Base-by-base conservation (phyloP, 1,284 basidiomycete genomes). In the Trichosporon sp. region DNA sequence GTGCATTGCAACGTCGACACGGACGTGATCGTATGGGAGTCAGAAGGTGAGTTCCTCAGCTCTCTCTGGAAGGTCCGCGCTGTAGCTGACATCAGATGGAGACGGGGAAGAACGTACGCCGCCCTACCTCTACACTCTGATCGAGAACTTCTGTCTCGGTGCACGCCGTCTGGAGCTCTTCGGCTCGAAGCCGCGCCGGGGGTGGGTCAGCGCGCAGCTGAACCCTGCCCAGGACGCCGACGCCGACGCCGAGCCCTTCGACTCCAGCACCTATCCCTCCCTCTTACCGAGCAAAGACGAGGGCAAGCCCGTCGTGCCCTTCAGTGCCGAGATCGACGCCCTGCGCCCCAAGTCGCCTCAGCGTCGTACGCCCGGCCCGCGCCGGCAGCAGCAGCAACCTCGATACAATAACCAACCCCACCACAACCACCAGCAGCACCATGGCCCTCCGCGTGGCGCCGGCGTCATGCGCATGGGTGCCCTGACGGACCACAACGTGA, bases 1-100 rank as follows among this genome's bases (percentile, higher is more conserved):
- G 96, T 98, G 0, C 96, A 99, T 83, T 98, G 96, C 83, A 99
- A 99, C 83, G 91, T 99, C 74, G 95, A 98, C 82, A 98, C 96
- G 37, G 96, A 99, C 83, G 93, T 98, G 4, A 91, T 98, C 74
- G 90, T 99, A 16, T 98, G 95, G 94, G 90, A 67, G 63, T 83
- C 87, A 0, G 77, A 76, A 4, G 83, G 83, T 84, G 74, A 73
- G 80, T 76, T 4, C n/a, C 21, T 7, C n/a, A 51, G 48, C 19
- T 54, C 6, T 26, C 26, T 26, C 26, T 26, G 26, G 19, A 10
- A 3, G 5, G 19, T 19, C 21, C 6, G 46, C 51, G 14, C 12
- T 46, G 26, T 26, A 31, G 46, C 70, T 69, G 54, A 74, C 65
- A 12, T 51, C 37, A 70, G 70, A 65, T 26, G 31, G 26, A 10